Evolutionary conservation across 768 basidiomycete genomes (phyloP), one percentile per base, ranked within the genome.

Genomic region (Calocybe gangraenosa): DNA sequence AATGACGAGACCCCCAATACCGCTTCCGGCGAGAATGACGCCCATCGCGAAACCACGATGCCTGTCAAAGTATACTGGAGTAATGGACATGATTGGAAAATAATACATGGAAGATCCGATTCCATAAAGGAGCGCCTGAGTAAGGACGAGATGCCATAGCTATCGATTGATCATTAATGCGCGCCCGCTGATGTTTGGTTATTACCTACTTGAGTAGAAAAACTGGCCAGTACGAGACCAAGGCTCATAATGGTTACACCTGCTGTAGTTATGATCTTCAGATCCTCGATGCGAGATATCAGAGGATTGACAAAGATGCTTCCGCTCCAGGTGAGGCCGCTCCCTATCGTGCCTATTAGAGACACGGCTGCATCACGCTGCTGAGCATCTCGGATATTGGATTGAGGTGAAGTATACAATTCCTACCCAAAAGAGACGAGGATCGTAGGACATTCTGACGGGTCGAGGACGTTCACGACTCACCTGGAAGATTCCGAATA

Each of bases 41-140:
- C 71, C 71, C 65, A 73, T 67, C 0, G 73, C 73, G 25, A 71
- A 66, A 13, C 71, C 73, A 6, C 71, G 67, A 42, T 71, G 65
- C n/a, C 63, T 58, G 46, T 70, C 68, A 40, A 74, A 75, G 52
- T 66, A 73, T 17, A 60, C 53, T 1, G 72, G 73, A 0, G 68
- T 67, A 15, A 72, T 57, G 21, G 65, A 64, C 56, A 70, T 68
- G 39, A 72, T 61, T 1, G 71, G 70, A 46, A 70, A 73, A 51
- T 73, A 73, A 44, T 68, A 66, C 56, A 73, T 57, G 2, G 69
- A 69, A 1, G 70, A 67, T 2, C 69, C 71, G 30, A 75, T 42
- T 8, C 71, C 71, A 35, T 71, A 70, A 4, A 73, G 56, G 15
- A 74, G 45, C 2, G 62, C 65, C 50, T 73, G 71, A 2, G 71